Evolutionary conservation across 176 grass and related monocot genomes (phyloP), one percentile per base, ranked within the genome.

Genomic region (Bonia amplexicaulis): DNA sequence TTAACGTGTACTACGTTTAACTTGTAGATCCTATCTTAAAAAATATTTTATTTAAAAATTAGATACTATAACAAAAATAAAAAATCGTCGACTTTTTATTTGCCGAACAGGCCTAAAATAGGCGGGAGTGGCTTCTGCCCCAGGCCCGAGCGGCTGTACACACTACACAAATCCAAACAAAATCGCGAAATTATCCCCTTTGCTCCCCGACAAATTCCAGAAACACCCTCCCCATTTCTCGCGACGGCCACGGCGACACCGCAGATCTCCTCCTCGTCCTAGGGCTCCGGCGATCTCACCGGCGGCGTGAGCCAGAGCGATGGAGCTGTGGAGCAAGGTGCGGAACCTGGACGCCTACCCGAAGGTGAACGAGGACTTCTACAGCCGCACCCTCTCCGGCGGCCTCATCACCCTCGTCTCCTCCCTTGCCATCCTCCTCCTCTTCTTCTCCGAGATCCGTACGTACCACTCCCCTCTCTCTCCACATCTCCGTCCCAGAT

Each of bases 351-450:
- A 99, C 68, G 97, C 97, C 51, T 99, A 99, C 86, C 97, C 97
- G 13, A 99, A 99, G 90, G 94, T 99, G 68, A 99, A 99, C 79
- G 97, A 99, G 93, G 97, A 99, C 90, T 99, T 99, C 92, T 99
- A 99, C 88, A 96, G 88, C 84, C 91, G 97, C 64, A 90, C 93
- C 63, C 90, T 99, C 78, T 99, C 97, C 72, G 97, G 97, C 37
- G 93, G 97, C 45, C 87, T 99, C 73, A 96, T 99, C 86, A 99
- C 97, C 84, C 81, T 99, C 83, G 25, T 94, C 66, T 96, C 97
- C 66, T 93, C 92, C 62, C 67, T 99, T 80, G 90, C 92, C 12
- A 96, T 96, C 76, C 86, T 96, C 77, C 84, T 99, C 76, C 84
- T 99, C 78, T 99, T 99, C 83, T 86, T 99, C 74, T 96, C 93